Evolutionary conservation across 2,329 filamentous ascomycete species (phyloP).

Genomic region (Epichloe gansuensis): DNA sequence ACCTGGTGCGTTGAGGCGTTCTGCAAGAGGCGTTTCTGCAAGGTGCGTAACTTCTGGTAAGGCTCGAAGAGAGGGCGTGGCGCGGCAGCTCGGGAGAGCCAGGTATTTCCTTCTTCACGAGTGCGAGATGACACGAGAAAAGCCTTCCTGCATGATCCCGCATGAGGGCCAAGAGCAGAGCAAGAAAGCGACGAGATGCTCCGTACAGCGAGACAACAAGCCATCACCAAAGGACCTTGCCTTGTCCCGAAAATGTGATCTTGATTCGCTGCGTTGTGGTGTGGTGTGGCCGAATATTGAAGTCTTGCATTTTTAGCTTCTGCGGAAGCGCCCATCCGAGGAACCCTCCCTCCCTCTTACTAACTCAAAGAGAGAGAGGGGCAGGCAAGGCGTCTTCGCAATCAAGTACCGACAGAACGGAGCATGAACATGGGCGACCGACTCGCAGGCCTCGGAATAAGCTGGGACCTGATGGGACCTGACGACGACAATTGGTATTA

Average conservation of each 20-base stretch:
- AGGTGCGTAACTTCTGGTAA: not conserved
- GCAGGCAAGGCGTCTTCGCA: not conserved
- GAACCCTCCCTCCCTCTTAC: not conserved
- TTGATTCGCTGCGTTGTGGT: not conserved
- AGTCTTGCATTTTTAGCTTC: not conserved
- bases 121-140: not conserved
- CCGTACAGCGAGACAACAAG: not conserved
- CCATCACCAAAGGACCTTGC: not conserved
- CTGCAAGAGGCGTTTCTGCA: not conserved
- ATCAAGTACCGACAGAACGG: conserved; percentile 2
- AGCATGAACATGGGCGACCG: not conserved
- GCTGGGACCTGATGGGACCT: too few species aligned
- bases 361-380: not conserved
- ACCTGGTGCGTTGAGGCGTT: not conserved
- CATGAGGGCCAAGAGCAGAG: not conserved
- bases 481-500: too few species aligned
- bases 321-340: not conserved
- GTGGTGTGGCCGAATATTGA: not conserved
- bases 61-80: not conserved
- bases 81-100: not conserved
- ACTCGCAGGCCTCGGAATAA: too few species aligned
- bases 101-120: not conserved
- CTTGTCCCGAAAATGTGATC: not conserved
- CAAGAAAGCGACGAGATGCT: not conserved
- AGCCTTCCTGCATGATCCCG: not conserved